Percentiles rank a stretch among this genome's conserved stretches.
These are phyloP conservation scores for Fusarium acutatum DNA, from an alignment of 2,329 filamentous ascomycete species.

Conservation along the genomic window DNA sequence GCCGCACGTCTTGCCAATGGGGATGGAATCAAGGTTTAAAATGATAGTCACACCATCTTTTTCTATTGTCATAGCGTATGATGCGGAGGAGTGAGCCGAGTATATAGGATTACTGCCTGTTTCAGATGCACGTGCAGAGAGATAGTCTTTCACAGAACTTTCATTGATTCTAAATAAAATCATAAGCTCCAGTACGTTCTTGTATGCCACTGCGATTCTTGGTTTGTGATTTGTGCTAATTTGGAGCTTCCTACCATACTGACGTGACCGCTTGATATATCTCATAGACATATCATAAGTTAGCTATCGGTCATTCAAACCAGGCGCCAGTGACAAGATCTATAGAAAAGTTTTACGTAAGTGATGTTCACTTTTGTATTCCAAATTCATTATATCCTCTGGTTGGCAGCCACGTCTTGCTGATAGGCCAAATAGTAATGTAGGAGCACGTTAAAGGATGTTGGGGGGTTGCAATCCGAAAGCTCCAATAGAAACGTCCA, in stretches of 20 bases:
- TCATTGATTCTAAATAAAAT: background rate
- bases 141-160: background rate
- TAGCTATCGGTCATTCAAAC: too few relatives aligned
- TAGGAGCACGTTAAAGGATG: background rate
- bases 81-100: background rate
- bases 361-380: too few relatives aligned
- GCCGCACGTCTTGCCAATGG: background rate
- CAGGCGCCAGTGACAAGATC: too few relatives aligned
- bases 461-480: background rate
- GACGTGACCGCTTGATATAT: too few relatives aligned
- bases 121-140: background rate
- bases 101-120: too few relatives aligned
- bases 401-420: background rate
- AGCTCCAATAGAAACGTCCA: background rate
- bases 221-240: background rate
- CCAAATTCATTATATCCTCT: background rate
- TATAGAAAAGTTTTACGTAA: too few relatives aligned
- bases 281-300: too few relatives aligned
- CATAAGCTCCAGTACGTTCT: too few relatives aligned
- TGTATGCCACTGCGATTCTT: too few relatives aligned
- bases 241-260: too few relatives aligned
- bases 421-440: background rate
- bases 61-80: too few relatives aligned
- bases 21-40: background rate
- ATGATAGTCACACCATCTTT: background rate